Base-by-base conservation (phyloP, 2,329 filamentous ascomycete genomes). In the Kalmusia sp. region DNA sequence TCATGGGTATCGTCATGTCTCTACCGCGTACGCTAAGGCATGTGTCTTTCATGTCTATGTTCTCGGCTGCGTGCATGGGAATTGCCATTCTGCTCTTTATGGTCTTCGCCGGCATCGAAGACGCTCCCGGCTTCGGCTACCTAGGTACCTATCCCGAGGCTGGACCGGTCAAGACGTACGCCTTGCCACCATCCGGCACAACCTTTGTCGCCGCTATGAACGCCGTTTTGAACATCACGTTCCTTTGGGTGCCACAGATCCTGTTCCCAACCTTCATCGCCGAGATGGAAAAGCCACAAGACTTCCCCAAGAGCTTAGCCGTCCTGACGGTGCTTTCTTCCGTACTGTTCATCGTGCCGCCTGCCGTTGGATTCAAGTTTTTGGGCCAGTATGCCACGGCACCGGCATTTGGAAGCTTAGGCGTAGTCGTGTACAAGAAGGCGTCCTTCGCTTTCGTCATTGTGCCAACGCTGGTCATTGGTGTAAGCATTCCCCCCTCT, bases 221-320 rank as follows among this genome's bases (percentile, higher is more conserved):
- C 47, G 93, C 93, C 0, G 96, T 96, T 76, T 82, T 97, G 72
- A 97, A 97, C 76, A 97, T 97, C 69, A 91, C 88, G 76, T 97
- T 96, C 72, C 96, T 93, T 0, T 96, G 97, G 70, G 96, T 97
- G 62, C 93, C 93, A 0, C 93, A 97, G 72, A 96, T 96, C 66
- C 96, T 93, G 0, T 82, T 97, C 12, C 93, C 93, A 0, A 93
- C 89, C 63, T 97, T 97, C 78, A 96, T 97, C 61, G 92, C 93
- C 3, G 93, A 97, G 75, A 97, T 97, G 93, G 89, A 83, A 69
- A 80, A 86, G 39, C 85, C 82, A 1, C 86, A 84, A 52, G 93
- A 97, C 63, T 97, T 97, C 69, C 92, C 92, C 64, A 97, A 97
- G 76, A 43, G 39, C 7, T 17, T 43, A 2, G 39, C 39, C 14